phyloP scores from a whole-genome alignment of 2,329 filamentous ascomycete species.

The Penicillium sp. region DNA sequence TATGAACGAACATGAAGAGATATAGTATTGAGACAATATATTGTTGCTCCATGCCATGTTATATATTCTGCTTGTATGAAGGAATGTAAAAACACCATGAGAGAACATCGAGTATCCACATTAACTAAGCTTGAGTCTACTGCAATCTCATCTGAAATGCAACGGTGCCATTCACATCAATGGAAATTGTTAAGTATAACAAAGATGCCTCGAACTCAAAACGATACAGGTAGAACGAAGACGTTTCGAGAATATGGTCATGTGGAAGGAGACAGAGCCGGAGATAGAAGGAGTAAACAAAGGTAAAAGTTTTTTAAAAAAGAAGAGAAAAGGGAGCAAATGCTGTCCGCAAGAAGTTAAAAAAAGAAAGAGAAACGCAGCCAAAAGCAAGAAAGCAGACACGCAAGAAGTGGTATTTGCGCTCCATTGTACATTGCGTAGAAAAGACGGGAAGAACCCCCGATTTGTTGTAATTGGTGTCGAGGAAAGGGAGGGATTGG shows the following conservation, averaged over 20 bases:
- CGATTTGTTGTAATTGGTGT: slow-evolving; percentile 5
- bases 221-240: slow-evolving; percentile 11
- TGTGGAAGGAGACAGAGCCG: slow-evolving; percentile 9
- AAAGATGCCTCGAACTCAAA: slow-evolving; percentile 14
- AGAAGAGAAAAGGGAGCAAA: slow-evolving; percentile 1
- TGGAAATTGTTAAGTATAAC: slow-evolving; percentile 14
- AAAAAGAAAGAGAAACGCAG: slow-evolving; percentile 5
- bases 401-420: slow-evolving; percentile 33
- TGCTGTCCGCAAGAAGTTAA: slow-evolving; percentile 7
- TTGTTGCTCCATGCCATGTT: background rate
- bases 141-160: background rate
- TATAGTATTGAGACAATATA: background rate
- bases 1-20: background rate
- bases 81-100: background rate
- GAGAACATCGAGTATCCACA: background rate
- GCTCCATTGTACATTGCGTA: slow-evolving; percentile 35
- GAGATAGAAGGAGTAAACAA: slow-evolving; percentile 11
- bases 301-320: slow-evolving; percentile 8
- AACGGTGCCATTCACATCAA: slow-evolving; percentile 13
- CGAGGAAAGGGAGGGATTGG: background rate
- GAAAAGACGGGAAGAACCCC: slow-evolving; percentile 11
- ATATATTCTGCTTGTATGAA: too few relatives aligned
- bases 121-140: background rate
- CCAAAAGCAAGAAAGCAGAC: slow-evolving; percentile 16
- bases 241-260: slow-evolving; percentile 8